These are phyloP conservation scores for Pseudognaphalium luteoalbum DNA, from an alignment of 129 eudicot genomes.

Conservation along the genomic window DNA sequence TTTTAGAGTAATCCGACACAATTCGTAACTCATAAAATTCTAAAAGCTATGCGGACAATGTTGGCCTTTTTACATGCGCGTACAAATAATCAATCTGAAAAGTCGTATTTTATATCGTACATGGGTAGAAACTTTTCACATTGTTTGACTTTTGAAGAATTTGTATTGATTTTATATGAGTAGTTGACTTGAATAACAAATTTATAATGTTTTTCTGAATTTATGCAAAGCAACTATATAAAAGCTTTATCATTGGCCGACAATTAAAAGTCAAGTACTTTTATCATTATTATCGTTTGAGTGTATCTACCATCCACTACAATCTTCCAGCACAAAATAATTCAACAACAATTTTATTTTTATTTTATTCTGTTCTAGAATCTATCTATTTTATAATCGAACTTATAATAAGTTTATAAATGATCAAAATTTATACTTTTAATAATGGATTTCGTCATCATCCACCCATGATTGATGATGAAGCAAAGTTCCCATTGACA, in stretches of 20 bases:
- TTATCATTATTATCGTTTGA: background rate
- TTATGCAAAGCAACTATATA: background rate
- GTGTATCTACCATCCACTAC: slow-evolving; percentile 11
- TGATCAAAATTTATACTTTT: no score
- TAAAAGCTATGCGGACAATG: no score
- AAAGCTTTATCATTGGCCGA: background rate
- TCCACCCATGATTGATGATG: background rate
- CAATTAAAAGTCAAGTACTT: slow-evolving; percentile 4
- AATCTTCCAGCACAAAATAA: background rate
- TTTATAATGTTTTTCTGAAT: background rate
- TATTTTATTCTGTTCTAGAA: background rate
- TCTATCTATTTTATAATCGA: no score
- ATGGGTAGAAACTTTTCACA: background rate
- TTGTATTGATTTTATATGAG: background rate
- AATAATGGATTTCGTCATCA: background rate
- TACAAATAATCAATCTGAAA: no score
- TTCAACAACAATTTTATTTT: background rate
- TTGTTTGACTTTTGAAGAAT: background rate
- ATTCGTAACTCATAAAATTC: no score
- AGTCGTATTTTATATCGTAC: background rate
- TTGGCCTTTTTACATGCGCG: no score
- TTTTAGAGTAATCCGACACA: no score
- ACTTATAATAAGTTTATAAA: no score
- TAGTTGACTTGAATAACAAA: slow-evolving; percentile 3
- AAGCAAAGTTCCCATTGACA: slow-evolving; percentile 9